Evolutionary conservation across 441 rosid species (phyloP), one percentile per base, ranked within the genome.

Genomic region (Daphne laureola): DNA sequence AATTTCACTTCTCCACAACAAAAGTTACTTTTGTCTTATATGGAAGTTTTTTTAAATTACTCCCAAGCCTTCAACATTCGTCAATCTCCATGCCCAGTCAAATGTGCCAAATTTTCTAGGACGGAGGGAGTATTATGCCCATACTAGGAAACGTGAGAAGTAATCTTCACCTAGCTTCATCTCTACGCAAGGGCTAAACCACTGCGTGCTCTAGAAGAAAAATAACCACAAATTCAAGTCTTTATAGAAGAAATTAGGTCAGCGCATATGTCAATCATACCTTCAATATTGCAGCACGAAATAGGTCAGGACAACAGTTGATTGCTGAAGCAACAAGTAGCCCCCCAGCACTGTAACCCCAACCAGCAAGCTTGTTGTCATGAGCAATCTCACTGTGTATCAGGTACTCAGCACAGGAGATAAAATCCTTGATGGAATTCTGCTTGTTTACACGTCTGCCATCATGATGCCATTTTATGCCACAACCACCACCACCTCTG

Each of bases 261-360:
- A 2, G 18, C 4, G 9, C 13, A 43, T 35, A 61, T 43, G 41
- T 55, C 40, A 46, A 41, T 61, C 36, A 45, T 58, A 84, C 98
- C 88, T 89, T 83, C 68, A 92, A 75, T 75, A 91, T 73, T 17
- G 78, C 98, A 56, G 98, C 96, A 64, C 83, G 73, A 58, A 92
- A 78, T 57, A 84, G 73, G 68, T 78, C 75, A 14, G 90, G 98
- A 60, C 73, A 77, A 51, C 54, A 53, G 64, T 85, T 93, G 61
- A 85, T 85, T 67, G 96, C 97, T 50, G 97, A 75, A 75, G 98
- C 98, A 78, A 93, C 88, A 58, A 84, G 65, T 57, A 90, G 93
- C 49, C 95, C 98, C 51, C 96, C 97, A n/a, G 85, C 97, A 57
- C 97, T 92, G 64, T 84, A 83, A 56, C 98, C 98, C 86, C 85